phyloP scores from a whole-genome alignment of 2,329 filamentous ascomycete genomes.

The Calonectria naviculata region DNA sequence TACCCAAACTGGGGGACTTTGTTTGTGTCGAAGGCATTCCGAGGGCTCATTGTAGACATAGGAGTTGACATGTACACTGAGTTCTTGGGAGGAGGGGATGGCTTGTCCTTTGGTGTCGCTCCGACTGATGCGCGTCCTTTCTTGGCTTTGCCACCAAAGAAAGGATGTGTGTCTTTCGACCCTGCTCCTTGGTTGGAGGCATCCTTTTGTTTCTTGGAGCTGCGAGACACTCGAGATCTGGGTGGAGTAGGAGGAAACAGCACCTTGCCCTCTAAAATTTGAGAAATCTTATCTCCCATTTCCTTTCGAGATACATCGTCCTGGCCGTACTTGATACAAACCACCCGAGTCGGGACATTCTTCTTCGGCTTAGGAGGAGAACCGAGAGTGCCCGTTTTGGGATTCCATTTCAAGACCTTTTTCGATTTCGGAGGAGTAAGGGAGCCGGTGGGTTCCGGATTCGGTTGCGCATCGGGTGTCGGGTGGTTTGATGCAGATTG shows the following conservation, averaged over 20 bases:
- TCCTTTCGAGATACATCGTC: conserved; percentile 56
- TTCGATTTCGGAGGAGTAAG: conserved; percentile 48
- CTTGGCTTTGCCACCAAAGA: conserved; percentile 53
- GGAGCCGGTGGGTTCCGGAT: conserved; percentile 18
- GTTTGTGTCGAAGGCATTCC: conserved; percentile 42
- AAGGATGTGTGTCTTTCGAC: conserved; percentile 53
- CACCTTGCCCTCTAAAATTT: conserved; percentile 62
- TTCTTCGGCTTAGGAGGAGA: conserved; percentile 68
- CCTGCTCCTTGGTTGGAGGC: conserved; percentile 32
- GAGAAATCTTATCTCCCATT: conserved; percentile 70
- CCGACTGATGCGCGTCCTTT: conserved; percentile 30
- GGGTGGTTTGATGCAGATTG: conserved; percentile 5
- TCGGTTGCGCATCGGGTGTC: conserved; percentile 6
- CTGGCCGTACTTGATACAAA: conserved; percentile 69
- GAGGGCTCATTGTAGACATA: conserved; percentile 59
- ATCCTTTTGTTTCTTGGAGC: conserved; percentile 35
- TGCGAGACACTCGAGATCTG: conserved; percentile 42
- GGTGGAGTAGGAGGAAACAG: conserved; percentile 37
- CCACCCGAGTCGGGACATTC: conserved; percentile 52
- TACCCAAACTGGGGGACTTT: conserved; percentile 56
- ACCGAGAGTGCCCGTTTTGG: conserved; percentile 70
- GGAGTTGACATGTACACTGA: conserved; percentile 65
- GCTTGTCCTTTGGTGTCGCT: conserved; percentile 36
- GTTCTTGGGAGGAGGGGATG: conserved; percentile 44
- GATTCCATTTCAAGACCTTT: conserved; percentile 68